Evolutionary conservation across 306 rosid species (phyloP).

Genomic region (Rubus parviflorus): DNA sequence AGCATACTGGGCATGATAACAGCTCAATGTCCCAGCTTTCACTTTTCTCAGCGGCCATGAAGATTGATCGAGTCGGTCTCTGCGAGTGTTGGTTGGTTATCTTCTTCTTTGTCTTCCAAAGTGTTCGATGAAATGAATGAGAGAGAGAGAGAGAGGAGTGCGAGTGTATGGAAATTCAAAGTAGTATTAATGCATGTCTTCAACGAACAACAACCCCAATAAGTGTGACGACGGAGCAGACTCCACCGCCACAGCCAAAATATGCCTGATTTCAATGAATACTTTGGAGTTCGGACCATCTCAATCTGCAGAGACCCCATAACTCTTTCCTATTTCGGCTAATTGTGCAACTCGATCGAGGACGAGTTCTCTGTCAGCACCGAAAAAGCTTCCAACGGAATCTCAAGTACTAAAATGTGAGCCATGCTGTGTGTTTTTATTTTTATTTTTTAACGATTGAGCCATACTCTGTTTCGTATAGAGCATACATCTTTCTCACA

Average conservation of each 20-base stretch:
- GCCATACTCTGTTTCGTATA: constrained; percentile 20
- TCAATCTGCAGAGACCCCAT: not conserved
- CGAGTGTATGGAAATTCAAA: not conserved
- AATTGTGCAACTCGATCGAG: constrained; percentile 39
- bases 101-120: not conserved
- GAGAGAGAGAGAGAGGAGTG: not conserved
- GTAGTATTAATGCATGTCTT: not conserved
- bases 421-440: not conserved
- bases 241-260: not conserved
- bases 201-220: not conserved
- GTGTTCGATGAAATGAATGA: not conserved
- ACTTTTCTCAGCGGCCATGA: constrained; percentile 26
- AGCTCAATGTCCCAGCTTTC: constrained; percentile 42
- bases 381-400: not conserved
- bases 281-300: not conserved
- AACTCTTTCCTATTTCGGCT: constrained; percentile 36
- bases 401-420: not conserved
- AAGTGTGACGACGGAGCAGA: not conserved
- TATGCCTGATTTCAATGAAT: not conserved
- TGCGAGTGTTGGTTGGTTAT: no score
- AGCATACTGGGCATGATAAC: constrained; percentile 82
- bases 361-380: constrained; percentile 28
- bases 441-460: no score
- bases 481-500: not conserved
- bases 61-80: not conserved